A percentile compares a stretch with the other conserved stretches of the same genome.
These are phyloP conservation scores for Claviceps sorghi DNA, from an alignment of 2,329 filamentous ascomycete species.

Conservation along the genomic window DNA sequence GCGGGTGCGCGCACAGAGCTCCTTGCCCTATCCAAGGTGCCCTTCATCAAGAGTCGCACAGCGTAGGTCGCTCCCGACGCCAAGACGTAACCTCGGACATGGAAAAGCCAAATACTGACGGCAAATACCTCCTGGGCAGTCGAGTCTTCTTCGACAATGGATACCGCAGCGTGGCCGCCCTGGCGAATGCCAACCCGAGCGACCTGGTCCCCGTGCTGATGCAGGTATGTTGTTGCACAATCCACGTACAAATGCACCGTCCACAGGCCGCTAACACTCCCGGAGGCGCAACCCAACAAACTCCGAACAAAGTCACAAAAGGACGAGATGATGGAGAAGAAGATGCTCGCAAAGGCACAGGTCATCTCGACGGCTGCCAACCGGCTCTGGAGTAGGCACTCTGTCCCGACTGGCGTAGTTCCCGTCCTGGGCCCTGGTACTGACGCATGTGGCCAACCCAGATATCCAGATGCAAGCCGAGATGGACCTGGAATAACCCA, in stretches of 20 bases:
- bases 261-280: constrained; percentile 2
- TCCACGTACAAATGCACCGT: not conserved
- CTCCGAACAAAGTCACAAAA: constrained; percentile 38
- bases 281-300: constrained; percentile 52
- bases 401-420: not conserved
- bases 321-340: constrained; percentile 46
- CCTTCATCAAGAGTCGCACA: constrained; percentile 64
- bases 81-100: not conserved
- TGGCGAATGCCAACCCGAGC: constrained; percentile 54
- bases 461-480: constrained; percentile 38
- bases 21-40: constrained; percentile 54
- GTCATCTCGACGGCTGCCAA: constrained; percentile 56
- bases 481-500: constrained; percentile 26
- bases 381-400: constrained; percentile 48
- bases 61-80: constrained; percentile 30
- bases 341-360: constrained; percentile 50
- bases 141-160: constrained; percentile 63
- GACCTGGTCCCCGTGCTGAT: constrained; percentile 59
- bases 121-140: constrained; percentile 10
- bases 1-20: constrained; percentile 59
- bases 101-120: not conserved
- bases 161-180: constrained; percentile 49
- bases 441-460: constrained; percentile 10
- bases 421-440: not conserved
- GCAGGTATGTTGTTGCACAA: constrained; percentile 33